Conservation (phyloP, 345 rosid species). For the Salix suchowensis region DNA sequence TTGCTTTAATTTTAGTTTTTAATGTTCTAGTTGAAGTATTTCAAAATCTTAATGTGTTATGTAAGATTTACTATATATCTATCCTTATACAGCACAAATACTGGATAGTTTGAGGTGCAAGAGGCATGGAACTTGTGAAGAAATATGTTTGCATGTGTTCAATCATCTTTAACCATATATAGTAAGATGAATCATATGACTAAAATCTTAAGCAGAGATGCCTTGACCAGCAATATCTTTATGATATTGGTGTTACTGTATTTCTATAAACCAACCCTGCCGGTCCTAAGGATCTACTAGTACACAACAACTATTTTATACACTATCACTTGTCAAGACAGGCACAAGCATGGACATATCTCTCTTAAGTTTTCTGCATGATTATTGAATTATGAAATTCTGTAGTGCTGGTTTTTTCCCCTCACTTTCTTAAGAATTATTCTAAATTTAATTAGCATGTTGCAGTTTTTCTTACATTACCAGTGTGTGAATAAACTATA, state of each 20-base stretch:
- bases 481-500: not conserved
- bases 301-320: not conserved
- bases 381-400: not conserved
- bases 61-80: not conserved
- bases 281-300: too few species aligned
- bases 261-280: too few species aligned
- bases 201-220: not conserved
- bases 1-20: not conserved
- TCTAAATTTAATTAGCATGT: not conserved
- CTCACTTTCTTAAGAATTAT: not conserved
- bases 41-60: not conserved
- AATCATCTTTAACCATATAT: not conserved
- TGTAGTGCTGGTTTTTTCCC: not conserved
- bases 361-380: too few species aligned
- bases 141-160: not conserved
- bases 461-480: slow-evolving; percentile 3
- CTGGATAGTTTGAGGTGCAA: slow-evolving; percentile 7
- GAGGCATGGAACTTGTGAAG: not conserved
- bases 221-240: not conserved
- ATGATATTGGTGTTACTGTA: not conserved
- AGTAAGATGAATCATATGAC: not conserved
- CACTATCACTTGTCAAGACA: not conserved
- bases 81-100: not conserved
- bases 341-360: too few species aligned
- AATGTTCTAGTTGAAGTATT: not conserved